phyloP scores from a whole-genome alignment of 305 asterid species.

The Rubia occidens region DNA sequence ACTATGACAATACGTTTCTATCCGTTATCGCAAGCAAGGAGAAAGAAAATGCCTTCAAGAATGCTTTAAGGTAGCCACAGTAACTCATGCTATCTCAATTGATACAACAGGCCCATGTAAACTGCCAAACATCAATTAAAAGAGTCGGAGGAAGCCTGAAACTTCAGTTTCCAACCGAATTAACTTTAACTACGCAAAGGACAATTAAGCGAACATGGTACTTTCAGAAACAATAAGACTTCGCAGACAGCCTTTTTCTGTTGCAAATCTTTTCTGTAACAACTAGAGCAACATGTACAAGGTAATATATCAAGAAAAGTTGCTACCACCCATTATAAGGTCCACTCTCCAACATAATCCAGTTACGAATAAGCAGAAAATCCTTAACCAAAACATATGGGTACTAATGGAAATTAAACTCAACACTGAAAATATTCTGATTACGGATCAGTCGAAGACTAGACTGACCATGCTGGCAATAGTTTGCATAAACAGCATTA shows the following conservation, averaged over 20 bases:
- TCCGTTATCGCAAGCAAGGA: background rate
- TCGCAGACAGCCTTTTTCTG: background rate
- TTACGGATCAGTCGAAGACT: background rate
- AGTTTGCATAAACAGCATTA: constrained; percentile 73
- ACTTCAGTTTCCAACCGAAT: background rate
- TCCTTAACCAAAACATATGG: background rate
- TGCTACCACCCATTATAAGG: background rate
- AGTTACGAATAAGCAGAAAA: background rate
- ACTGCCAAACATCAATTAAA: background rate
- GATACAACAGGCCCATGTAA: background rate
- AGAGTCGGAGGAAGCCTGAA: background rate
- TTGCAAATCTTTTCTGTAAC: background rate
- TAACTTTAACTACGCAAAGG: background rate
- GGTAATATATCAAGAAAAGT: background rate
- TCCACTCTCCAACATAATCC: background rate
- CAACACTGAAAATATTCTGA: background rate
- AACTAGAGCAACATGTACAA: background rate
- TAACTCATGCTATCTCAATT: background rate
- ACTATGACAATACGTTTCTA: background rate
- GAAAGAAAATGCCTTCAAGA: background rate
- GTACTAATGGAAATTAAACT: background rate
- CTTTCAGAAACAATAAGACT: background rate
- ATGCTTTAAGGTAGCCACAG: background rate
- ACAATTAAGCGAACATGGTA: background rate
- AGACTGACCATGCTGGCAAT: constrained; percentile 88